phyloP scores from a whole-genome alignment of 768 basidiomycete species.

The Mycena pura region DNA sequence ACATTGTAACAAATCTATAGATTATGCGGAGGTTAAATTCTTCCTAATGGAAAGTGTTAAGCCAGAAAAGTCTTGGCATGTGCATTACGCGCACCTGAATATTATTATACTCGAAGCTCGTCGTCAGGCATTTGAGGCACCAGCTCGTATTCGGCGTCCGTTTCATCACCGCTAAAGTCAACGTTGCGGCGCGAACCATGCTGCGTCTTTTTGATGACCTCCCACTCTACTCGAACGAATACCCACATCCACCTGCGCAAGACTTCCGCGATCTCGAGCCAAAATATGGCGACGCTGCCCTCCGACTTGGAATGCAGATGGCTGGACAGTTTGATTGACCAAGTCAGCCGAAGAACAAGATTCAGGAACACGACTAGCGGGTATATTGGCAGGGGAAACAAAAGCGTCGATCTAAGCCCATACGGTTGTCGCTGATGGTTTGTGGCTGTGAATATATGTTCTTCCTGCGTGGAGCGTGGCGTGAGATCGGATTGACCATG shows the following conservation, averaged over 20 bases:
- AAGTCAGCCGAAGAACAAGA: conserved; percentile 88
- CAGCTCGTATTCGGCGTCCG: conserved; percentile 47
- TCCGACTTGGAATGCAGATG: conserved; percentile 84
- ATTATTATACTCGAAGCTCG: conserved; percentile 17
- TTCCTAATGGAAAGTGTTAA: too few relatives aligned
- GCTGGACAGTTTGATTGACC: conserved; percentile 89
- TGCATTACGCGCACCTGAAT: conserved; percentile 2
- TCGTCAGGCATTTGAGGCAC: conserved; percentile 39
- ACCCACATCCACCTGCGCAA: conserved; percentile 98
- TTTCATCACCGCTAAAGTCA: conserved; percentile 38
- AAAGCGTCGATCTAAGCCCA: conserved; percentile 76
- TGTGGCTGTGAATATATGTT: conserved; percentile 18
- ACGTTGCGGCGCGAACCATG: conserved; percentile 31
- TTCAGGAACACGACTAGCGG: conserved; percentile 84
- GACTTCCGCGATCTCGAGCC: conserved; percentile 90
- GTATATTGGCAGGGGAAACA: conserved; percentile 85
- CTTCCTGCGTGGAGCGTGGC: conserved; percentile 26
- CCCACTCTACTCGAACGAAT: conserved; percentile 97
- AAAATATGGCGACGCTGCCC: conserved; percentile 84
- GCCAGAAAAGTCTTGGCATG: neutral
- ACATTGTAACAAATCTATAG: too few relatives aligned
- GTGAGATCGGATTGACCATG: conserved; percentile 49
- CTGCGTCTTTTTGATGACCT: conserved; percentile 68
- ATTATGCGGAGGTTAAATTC: too few relatives aligned
- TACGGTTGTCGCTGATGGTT: conserved; percentile 38